phyloP scores from a whole-genome alignment of 1,284 basidiomycete genomes.

The Leccinum griseonigrum region DNA sequence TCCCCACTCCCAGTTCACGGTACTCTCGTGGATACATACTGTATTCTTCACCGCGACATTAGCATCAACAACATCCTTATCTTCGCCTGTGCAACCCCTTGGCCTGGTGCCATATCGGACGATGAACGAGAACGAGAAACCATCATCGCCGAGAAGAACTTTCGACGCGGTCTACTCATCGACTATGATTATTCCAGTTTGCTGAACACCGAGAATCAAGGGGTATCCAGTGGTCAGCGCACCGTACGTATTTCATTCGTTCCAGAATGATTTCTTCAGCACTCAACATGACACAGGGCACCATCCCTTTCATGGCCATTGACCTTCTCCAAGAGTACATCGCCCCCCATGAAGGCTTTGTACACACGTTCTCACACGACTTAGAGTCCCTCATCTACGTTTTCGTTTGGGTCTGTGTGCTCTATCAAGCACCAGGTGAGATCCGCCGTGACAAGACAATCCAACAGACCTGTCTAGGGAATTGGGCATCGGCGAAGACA shows the following conservation, averaged over 20 bases:
- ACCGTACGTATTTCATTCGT: background rate
- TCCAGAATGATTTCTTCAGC: background rate
- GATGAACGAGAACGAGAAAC: background rate
- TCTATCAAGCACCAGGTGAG: background rate
- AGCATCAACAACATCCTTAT: background rate
- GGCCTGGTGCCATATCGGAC: background rate
- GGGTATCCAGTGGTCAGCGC: background rate
- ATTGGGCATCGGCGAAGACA: background rate
- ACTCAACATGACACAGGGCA: background rate
- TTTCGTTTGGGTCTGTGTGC: background rate
- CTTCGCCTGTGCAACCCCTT: background rate
- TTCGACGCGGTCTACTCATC: background rate
- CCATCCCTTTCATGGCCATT: background rate
- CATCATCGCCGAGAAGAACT: background rate
- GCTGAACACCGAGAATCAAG: background rate
- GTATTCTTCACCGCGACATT: background rate
- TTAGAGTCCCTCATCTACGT: background rate
- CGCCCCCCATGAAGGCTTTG: background rate
- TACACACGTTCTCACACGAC: background rate
- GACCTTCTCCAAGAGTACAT: background rate
- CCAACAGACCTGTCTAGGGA: background rate
- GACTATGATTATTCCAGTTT: background rate
- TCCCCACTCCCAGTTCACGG: background rate
- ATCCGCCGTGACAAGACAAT: background rate
- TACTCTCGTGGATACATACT: background rate